These are phyloP conservation scores for Claviceps sorghi DNA, from an alignment of 2,329 filamentous ascomycete species.

Conservation along the genomic window DNA sequence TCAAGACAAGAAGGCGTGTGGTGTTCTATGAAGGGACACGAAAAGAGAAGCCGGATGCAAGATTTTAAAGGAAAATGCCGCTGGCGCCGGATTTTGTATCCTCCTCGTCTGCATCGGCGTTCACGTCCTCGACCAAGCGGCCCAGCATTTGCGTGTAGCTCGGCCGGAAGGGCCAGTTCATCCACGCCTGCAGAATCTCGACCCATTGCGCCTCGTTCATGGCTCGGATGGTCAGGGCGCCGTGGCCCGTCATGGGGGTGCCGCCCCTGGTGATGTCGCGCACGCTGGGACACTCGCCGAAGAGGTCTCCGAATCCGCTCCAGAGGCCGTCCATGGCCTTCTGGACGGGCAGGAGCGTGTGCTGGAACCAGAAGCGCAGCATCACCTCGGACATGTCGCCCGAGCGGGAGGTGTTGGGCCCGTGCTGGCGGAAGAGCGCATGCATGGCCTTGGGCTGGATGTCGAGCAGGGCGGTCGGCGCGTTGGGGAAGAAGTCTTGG, in stretches of 20 bases:
- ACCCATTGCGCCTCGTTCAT: slow-evolving; percentile 40
- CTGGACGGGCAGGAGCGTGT: slow-evolving; percentile 27
- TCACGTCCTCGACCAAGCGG: slow-evolving; percentile 20
- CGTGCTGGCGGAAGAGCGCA: slow-evolving; percentile 31
- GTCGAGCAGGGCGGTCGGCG: slow-evolving; percentile 46
- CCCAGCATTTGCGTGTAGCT: slow-evolving; percentile 32
- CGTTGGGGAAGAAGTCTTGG: slow-evolving; percentile 53
- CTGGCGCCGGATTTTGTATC: slow-evolving; percentile 11
- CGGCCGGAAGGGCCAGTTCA: slow-evolving; percentile 51
- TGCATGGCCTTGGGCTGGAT: slow-evolving; percentile 45
- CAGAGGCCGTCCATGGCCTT: slow-evolving; percentile 37
- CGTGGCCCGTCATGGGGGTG: slow-evolving; percentile 21
- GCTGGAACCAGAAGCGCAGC: slow-evolving; percentile 27
- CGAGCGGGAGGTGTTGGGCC: slow-evolving; percentile 22
- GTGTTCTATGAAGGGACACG: no score
- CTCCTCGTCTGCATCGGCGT: slow-evolving; percentile 13
- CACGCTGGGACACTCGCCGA: slow-evolving; percentile 33
- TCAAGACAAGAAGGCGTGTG: no score
- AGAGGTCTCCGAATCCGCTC: slow-evolving; percentile 42
- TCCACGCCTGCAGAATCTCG: slow-evolving; percentile 45
- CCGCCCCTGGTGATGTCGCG: slow-evolving; percentile 35
- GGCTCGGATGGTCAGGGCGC: slow-evolving; percentile 29
- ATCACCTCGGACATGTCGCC: slow-evolving; percentile 39
- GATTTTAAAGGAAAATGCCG: no score
- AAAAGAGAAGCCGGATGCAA: no score